Evolutionary conservation across 495 filamentous ascomycete species (phyloP), one percentile per base, ranked within the genome.

Genomic region (Pseudotulostoma volvatum): DNA sequence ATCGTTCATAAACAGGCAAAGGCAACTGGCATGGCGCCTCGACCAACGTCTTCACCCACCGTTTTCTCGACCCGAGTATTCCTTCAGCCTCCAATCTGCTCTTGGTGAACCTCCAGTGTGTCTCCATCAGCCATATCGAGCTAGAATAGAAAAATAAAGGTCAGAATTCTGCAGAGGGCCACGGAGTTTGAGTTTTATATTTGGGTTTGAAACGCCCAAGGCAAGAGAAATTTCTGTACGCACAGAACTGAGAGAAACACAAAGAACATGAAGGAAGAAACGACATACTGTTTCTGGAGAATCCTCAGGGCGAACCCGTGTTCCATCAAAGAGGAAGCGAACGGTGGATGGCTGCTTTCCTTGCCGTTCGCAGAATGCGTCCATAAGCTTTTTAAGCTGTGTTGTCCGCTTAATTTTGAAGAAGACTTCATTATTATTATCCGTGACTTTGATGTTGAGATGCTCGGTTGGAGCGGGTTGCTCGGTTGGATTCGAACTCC

Each of bases 351-450:
- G 58, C 9, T 76, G 68, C 70, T 95, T 96, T 47, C 92, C 92
- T 47, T 94, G 86, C 1, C 92, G 76, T 44, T 96, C 92, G 55
- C 92, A 99, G 61, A 96, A 99, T 13, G 92, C 92, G 43, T 88
- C 84, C 92, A 99, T 99, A 30, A 99, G 63, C 68, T 99, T 99
- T 64, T 92, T 88, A 19, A 99, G 74, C 50, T 81, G 78, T 0
- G 92, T 99, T 3, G 81, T 85, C 3, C 88, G 81, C 76, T 99
- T 99, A 62, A 99, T 99, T 70, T 99, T 99, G 70, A 99, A 99
- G 61, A 99, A 99, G 46, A 99, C 92, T 49, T 99, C 92, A 51
- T 99, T 99, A 66, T 99, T 94, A 64, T 93, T 94, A 48, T 99
- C 92, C 0, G 92, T 96, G n/a, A 99, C 92, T 55, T 99, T 99